phyloP scores from a whole-genome alignment of 331 rosid genomes.

The Malus hybrid region DNA sequence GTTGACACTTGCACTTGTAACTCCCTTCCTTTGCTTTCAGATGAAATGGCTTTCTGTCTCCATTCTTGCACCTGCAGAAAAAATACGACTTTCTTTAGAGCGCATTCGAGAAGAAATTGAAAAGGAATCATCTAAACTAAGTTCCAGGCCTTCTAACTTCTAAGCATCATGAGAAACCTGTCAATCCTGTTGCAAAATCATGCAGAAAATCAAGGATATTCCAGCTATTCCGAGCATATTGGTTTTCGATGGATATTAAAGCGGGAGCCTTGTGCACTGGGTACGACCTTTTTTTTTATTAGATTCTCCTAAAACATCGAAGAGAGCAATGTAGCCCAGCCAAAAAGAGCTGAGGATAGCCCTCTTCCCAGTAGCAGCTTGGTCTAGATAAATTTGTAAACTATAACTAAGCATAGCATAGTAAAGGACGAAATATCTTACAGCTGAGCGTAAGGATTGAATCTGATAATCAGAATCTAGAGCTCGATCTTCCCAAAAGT shows the following conservation, averaged over 20 bases:
- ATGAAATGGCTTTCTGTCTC: slow-evolving; percentile 61
- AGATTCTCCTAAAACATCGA: neutral
- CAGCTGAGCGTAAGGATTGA: slow-evolving; percentile 45
- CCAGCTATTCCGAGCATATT: neutral
- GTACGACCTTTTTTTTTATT: too few relatives aligned
- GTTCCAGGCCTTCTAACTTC: neutral
- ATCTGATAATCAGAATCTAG: slow-evolving; percentile 45
- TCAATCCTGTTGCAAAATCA: neutral
- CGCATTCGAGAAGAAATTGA: neutral
- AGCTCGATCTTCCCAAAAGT: slow-evolving; percentile 81
- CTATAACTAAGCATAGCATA: neutral
- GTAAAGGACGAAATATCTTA: slow-evolving; percentile 25
- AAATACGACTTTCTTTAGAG: neutral
- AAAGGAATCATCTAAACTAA: neutral
- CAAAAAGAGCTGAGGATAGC: neutral
- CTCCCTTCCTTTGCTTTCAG: slow-evolving; percentile 41
- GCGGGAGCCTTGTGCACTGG: too few relatives aligned
- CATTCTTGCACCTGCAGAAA: slow-evolving; percentile 70
- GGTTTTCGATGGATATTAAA: neutral
- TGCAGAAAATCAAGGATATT: neutral
- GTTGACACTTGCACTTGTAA: slow-evolving; percentile 35
- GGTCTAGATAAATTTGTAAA: neutral
- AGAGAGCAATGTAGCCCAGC: neutral
- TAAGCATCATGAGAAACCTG: neutral
- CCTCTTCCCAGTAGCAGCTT: neutral